A percentile compares a stretch with the other conserved stretches of the same genome.
Conservation (phyloP, 1,284 basidiomycete genomes). For the Microbotryomycetes sp. region DNA sequence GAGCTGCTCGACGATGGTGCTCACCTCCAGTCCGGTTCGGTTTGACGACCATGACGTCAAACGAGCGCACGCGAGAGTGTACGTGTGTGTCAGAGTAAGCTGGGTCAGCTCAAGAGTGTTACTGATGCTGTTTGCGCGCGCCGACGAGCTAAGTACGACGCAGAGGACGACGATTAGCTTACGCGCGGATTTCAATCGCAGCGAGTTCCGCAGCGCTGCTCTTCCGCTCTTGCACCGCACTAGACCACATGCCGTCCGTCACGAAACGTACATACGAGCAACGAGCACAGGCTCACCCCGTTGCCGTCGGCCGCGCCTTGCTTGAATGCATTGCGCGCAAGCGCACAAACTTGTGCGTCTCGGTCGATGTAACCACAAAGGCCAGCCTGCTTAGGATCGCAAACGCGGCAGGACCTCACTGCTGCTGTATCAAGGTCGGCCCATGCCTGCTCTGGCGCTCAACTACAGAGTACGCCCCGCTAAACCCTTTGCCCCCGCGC, state of each 20-base stretch:
- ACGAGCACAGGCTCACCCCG: conserved; percentile 21
- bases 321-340: conserved; percentile 82
- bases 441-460: too few relatives aligned
- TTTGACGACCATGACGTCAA: conserved; percentile 24
- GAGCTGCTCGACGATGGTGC: background rate
- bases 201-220: background rate
- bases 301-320: conserved; percentile 43
- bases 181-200: background rate
- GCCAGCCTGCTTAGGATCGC: conserved; percentile 77
- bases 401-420: conserved; percentile 76
- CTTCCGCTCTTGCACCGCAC: background rate
- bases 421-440: conserved; percentile 87
- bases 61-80: background rate
- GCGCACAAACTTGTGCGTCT: conserved; percentile 85
- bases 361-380: conserved; percentile 84
- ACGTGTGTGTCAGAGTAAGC: background rate
- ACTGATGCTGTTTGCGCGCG: background rate
- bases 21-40: conserved; percentile 16
- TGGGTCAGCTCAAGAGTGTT: background rate
- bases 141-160: background rate
- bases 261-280: conserved; percentile 20
- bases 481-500: background rate
- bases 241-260: conserved; percentile 21
- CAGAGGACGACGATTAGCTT: background rate
- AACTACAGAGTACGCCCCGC: background rate